Conservation (phyloP, 148 eudicot species). For the Vaccinium vitisidaea region DNA sequence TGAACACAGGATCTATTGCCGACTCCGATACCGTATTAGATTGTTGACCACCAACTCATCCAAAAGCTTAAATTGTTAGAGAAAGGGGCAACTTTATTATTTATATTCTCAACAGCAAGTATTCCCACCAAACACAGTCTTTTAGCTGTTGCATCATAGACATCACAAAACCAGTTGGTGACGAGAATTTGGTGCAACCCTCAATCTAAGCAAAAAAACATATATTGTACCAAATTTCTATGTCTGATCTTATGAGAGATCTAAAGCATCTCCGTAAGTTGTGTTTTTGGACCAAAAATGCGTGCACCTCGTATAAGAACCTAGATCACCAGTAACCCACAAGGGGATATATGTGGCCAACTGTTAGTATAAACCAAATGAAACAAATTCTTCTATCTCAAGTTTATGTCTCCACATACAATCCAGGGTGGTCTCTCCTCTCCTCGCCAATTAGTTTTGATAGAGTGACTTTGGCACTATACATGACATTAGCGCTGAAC, state of each 20-base stretch:
- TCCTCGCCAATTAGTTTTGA: not conserved
- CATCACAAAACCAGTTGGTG: not conserved
- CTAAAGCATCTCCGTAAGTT: not conserved
- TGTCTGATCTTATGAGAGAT: not conserved
- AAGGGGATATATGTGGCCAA: not conserved
- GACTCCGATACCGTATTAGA: too few relatives aligned
- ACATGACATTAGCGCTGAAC: not conserved
- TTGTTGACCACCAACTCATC: too few relatives aligned
- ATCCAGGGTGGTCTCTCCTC: not conserved
- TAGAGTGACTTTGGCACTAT: not conserved
- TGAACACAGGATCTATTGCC: too few relatives aligned
- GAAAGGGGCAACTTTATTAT: too few relatives aligned
- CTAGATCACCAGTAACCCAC: not conserved
- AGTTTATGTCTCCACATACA: not conserved
- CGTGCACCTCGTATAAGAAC: not conserved
- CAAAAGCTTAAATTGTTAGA: too few relatives aligned
- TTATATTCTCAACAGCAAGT: not conserved
- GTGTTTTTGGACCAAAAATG: not conserved
- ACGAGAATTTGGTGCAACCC: not conserved
- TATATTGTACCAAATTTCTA: not conserved
- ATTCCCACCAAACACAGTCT: not conserved
- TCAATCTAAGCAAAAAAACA: not conserved
- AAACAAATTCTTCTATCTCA: not conserved
- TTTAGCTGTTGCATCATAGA: conserved; percentile 5
- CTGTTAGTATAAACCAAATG: not conserved